Percentiles rank a stretch among this genome's conserved stretches.
These are phyloP conservation scores for Geosmithia putterillii DNA, from an alignment of 2,329 filamentous ascomycete genomes.

Conservation along the genomic window DNA sequence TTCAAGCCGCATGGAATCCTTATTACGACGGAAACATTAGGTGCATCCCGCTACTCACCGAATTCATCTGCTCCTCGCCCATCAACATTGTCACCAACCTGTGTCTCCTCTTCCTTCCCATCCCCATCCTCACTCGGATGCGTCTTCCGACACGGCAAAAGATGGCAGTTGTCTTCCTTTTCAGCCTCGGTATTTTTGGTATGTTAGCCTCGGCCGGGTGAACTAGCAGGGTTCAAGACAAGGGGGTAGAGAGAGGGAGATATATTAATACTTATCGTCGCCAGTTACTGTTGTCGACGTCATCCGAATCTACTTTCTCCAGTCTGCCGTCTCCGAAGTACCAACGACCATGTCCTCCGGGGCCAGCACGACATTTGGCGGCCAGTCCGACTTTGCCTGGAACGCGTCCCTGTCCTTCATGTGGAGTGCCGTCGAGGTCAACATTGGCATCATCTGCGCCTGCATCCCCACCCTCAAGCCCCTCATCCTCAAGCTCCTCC, in stretches of 20 bases:
- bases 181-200: slow-evolving; percentile 68
- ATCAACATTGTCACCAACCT: slow-evolving; percentile 89
- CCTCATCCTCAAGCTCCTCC: slow-evolving; percentile 55
- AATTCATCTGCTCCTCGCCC: slow-evolving; percentile 65
- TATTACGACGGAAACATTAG: slow-evolving; percentile 16
- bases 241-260: too few species aligned
- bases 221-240: too few species aligned
- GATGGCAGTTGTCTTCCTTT: slow-evolving; percentile 74
- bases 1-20: slow-evolving; percentile 53
- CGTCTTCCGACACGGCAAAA: slow-evolving; percentile 76
- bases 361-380: slow-evolving; percentile 33
- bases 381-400: slow-evolving; percentile 46
- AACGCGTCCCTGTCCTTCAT: slow-evolving; percentile 78
- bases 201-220: too few species aligned
- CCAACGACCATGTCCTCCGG: slow-evolving; percentile 18
- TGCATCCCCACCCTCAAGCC: slow-evolving; percentile 91
- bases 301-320: slow-evolving; percentile 78
- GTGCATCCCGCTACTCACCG: slow-evolving; percentile 47
- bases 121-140: slow-evolving; percentile 81
- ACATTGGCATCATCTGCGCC: slow-evolving; percentile 78
- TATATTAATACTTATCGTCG: too few species aligned
- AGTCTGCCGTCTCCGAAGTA: slow-evolving; percentile 48
- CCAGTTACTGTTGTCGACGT: slow-evolving; percentile 73
- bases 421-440: slow-evolving; percentile 91
- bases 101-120: slow-evolving; percentile 59